These are phyloP conservation scores for Dactylellina drechsleri DNA, from an alignment of 2,329 filamentous ascomycete species.

Conservation along the genomic window DNA sequence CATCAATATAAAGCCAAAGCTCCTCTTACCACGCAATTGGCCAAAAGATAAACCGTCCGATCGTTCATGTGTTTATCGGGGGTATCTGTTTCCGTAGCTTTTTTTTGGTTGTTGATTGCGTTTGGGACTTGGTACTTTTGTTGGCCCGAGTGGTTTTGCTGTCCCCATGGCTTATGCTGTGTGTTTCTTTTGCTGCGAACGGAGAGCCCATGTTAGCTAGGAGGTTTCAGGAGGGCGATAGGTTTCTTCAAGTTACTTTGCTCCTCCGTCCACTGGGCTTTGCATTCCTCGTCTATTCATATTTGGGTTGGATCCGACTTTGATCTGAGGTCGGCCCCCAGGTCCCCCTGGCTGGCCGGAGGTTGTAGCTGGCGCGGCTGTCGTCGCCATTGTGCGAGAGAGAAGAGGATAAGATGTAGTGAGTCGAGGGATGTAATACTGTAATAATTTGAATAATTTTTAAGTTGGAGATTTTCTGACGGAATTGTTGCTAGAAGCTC, in stretches of 20 bases:
- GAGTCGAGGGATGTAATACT: conserved; percentile 9
- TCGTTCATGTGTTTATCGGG: conserved; percentile 59
- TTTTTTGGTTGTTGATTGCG: conserved; percentile 51
- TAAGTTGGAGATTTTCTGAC: background rate
- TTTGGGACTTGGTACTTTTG: conserved; percentile 51
- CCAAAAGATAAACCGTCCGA: conserved; percentile 57
- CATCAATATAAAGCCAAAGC: background rate
- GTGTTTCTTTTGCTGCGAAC: conserved; percentile 42
- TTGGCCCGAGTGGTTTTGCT: conserved; percentile 46
- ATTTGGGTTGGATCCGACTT: conserved; percentile 45
- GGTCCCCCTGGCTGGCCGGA: conserved; percentile 49
- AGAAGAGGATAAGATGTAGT: conserved; percentile 1
- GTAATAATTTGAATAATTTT: background rate
- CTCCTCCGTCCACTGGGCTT: conserved; percentile 47
- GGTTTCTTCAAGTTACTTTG: conserved; percentile 19
- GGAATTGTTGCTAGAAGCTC: background rate
- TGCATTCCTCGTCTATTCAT: conserved; percentile 49
- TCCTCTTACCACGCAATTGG: conserved; percentile 57
- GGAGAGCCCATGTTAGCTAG: conserved; percentile 4
- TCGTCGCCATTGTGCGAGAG: conserved; percentile 46
- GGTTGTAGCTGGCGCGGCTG: conserved; percentile 49
- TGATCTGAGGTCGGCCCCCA: conserved; percentile 48
- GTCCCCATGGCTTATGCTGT: conserved; percentile 47
- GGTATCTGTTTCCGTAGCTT: conserved; percentile 57
- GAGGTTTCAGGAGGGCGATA: background rate